These are phyloP conservation scores for Hanseniaspora mollemarum DNA, from an alignment of 805 yeast genomes.

Conservation along the genomic window DNA sequence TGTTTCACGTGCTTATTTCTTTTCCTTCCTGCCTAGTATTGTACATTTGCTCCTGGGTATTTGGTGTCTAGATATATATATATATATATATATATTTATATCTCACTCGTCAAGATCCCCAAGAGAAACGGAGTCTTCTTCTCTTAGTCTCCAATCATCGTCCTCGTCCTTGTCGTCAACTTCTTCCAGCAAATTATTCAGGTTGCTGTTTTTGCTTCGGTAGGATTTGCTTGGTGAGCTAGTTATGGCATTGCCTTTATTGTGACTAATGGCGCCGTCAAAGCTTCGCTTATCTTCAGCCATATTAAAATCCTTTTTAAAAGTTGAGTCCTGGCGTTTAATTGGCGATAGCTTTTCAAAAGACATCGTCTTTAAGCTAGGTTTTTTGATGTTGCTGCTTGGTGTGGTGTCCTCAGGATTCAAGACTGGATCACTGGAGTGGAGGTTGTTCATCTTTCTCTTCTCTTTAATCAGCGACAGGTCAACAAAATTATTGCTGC, in stretches of 20 bases:
- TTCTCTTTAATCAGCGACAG: constrained; percentile 8
- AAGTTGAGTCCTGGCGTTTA: constrained; percentile 6
- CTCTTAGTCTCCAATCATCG: constrained; percentile 11
- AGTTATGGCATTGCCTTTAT: constrained; percentile 8
- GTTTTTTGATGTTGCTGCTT: constrained; percentile 1
- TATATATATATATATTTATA: neutral
- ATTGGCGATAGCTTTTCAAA: constrained; percentile 11
- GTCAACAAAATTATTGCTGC: constrained; percentile 1
- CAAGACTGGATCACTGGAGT: constrained; percentile 7
- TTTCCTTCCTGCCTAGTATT: no score
- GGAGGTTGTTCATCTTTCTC: constrained; percentile 12
- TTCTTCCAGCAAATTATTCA: neutral
- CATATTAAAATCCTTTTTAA: neutral
- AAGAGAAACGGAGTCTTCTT: constrained; percentile 7
- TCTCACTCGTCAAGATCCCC: neutral
- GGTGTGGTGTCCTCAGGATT: neutral
- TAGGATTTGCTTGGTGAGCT: constrained; percentile 11
- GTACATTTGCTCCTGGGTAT: no score
- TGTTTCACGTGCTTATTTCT: no score
- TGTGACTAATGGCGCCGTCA: neutral
- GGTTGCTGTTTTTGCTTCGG: neutral
- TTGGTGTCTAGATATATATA: neutral
- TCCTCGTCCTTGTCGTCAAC: constrained; percentile 1
- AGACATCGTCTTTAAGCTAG: neutral
- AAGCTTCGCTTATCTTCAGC: neutral